Percentiles rank a stretch among this genome's conserved stretches.
Conservation (phyloP, 441 rosid species). For the Syzygium malaccense region DNA sequence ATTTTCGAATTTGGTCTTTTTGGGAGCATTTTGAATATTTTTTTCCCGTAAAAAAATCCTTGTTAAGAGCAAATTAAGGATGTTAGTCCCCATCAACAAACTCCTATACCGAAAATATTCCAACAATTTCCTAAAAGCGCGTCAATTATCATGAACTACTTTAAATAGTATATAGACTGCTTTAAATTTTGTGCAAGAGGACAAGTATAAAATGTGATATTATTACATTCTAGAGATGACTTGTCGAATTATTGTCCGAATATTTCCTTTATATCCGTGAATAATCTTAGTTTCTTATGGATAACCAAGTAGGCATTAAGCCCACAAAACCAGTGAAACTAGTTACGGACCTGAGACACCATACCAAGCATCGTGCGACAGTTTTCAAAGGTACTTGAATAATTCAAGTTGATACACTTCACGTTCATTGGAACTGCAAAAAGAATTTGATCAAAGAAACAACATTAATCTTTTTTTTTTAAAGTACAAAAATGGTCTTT, state of each 20-base stretch:
- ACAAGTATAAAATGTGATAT: too few relatives aligned
- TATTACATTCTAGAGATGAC: not conserved
- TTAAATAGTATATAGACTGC: not conserved
- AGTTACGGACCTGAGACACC: not conserved
- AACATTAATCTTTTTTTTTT: not conserved
- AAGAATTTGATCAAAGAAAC: not conserved
- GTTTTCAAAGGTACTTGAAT: not conserved
- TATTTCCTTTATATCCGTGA: not conserved
- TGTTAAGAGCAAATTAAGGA: not conserved
- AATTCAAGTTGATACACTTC: not conserved
- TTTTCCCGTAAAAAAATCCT: not conserved
- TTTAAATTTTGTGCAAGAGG: not conserved
- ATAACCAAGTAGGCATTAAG: not conserved
- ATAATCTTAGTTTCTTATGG: not conserved
- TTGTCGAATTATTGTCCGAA: not conserved
- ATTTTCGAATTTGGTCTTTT: not conserved
- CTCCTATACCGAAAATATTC: not conserved
- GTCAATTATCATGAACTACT: not conserved
- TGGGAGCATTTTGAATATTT: not conserved
- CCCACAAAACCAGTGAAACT: not conserved
- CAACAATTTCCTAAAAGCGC: not conserved
- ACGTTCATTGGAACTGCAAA: not conserved
- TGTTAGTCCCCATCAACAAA: not conserved
- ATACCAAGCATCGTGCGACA: not conserved
- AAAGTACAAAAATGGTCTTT: not conserved